Conservation (phyloP, 768 basidiomycete species). For the Hericium rajendrae region DNA sequence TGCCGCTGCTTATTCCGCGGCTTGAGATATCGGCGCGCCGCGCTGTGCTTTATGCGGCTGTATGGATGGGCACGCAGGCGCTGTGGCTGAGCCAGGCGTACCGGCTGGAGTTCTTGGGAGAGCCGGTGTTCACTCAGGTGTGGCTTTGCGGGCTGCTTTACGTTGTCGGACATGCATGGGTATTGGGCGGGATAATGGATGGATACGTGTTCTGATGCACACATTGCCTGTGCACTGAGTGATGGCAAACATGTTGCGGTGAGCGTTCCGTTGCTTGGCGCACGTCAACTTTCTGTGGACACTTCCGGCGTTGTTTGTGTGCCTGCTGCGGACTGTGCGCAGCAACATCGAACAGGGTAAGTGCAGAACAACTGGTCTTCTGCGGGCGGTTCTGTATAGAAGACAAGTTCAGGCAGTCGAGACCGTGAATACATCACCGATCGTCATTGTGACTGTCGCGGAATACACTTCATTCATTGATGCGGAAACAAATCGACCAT, state of each 20-base stretch:
- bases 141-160: constrained; percentile 78
- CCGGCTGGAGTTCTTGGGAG: constrained; percentile 78
- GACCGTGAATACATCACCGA: no score
- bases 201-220: constrained; percentile 23
- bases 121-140: constrained; percentile 59
- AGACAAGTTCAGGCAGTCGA: no score
- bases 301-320: no score
- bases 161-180: constrained; percentile 70
- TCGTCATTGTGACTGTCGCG: no score
- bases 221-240: background rate
- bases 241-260: no score
- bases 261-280: no score
- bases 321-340: no score
- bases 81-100: constrained; percentile 91
- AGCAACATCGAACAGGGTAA: background rate
- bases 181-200: constrained; percentile 56
- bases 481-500: no score
- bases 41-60: constrained; percentile 30
- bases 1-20: constrained; percentile 72
- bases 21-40: constrained; percentile 41
- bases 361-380: background rate
- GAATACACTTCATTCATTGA: no score
- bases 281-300: no score
- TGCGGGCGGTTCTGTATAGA: no score
- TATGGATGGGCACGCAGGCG: constrained; percentile 77